Base-by-base conservation (phyloP, 2,329 filamentous ascomycete genomes). In the Fusarium siculi region DNA sequence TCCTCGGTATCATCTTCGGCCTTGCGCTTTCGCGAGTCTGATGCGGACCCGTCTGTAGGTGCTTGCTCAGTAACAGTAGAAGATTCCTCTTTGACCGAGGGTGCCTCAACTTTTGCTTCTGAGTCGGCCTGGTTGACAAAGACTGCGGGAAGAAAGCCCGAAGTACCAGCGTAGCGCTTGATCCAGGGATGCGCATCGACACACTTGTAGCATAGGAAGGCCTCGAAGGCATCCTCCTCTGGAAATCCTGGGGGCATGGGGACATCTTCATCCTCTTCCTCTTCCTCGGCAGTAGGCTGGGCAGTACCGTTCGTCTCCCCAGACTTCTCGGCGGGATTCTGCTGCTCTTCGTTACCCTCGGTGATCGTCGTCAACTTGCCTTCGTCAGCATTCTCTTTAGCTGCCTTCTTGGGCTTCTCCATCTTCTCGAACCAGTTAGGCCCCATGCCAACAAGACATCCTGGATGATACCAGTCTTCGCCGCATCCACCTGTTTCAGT, bases 391-490 rank as follows among this genome's bases (percentile, higher is more conserved):
- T 18, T 50, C 6, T 73, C 65, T 7, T 66, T 52, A n/a, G 42
- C 25, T 15, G 74, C 83, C 21, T 72, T 47, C 50, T 83, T 83
- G n/a, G 77, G 59, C 64, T 75, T 81, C 73, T 81, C 79, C 81
- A 82, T 85, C 77, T 84, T 87, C 78, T 92, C 90, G 72, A 87
- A 90, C 90, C 93, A 95, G 66, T 90, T 88, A 16, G 94, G 89
- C 2, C 92, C 91, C 75, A 97, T 84, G 10, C 95, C 95, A 54
- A 97, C 90, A 12, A 98, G 85, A 79, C 96, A 98, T 70, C 96
- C 95, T 1, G 96, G 94, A 83, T 98, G 96, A 88, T 94, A 98
- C 96, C 96, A 98, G 79, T 98, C 96, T 83, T 98, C 96, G 18
- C 96, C 96, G 82, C 96, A 98, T 9, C 95, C 96, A 21, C 95